Conservation (phyloP, 2,329 filamentous ascomycete species). For the Colletotrichum liaoningense region DNA sequence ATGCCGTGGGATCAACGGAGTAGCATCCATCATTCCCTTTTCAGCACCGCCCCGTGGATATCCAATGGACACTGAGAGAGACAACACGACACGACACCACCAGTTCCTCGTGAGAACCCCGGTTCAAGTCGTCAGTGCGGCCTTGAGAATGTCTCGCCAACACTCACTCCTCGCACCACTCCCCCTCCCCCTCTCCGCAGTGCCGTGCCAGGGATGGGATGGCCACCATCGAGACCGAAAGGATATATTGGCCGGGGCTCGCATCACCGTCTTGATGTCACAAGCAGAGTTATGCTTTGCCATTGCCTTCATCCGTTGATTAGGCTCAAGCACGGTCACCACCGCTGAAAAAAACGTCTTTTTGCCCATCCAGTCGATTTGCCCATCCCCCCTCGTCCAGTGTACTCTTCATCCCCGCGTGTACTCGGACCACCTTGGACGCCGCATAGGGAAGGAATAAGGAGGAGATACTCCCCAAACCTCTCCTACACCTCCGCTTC, state of each 20-base stretch:
- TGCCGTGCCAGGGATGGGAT: constrained; percentile 5
- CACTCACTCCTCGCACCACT: background rate
- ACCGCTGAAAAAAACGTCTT: constrained; percentile 12
- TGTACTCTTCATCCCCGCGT: constrained; percentile 6
- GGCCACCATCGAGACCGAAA: constrained; percentile 1
- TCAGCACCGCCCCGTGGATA: constrained; percentile 17
- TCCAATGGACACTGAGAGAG: constrained; percentile 14
- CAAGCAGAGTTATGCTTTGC: constrained; percentile 20
- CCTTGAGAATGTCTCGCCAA: constrained; percentile 27
- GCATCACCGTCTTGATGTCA: constrained; percentile 23
- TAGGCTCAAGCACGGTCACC: constrained; percentile 25
- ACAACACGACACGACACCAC: constrained; percentile 28
- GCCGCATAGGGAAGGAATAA: constrained; percentile 6
- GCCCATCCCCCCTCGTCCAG: constrained; percentile 11
- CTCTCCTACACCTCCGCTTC: background rate
- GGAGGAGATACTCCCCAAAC: background rate
- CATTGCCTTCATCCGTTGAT: constrained; percentile 24
- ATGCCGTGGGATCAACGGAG: constrained; percentile 22
- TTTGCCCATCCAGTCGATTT: constrained; percentile 19
- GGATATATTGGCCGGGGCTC: constrained; percentile 30
- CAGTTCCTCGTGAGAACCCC: constrained; percentile 23
- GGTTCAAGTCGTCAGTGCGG: constrained; percentile 25
- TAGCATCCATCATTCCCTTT: constrained; percentile 17
- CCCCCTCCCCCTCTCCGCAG: constrained; percentile 11
- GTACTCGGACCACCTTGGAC: background rate